Evolutionary conservation across 129 eudicot species (phyloP).

Genomic region (Helianthus annuus): HanXRQr2.0-SUNRISE NC_035444.2:161190757-161191256

Average conservation of each 20-base stretch:
- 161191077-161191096: slow-evolving; percentile 73
- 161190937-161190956: slow-evolving; percentile 53
- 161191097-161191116: slow-evolving; percentile 66
- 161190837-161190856: slow-evolving; percentile 19
- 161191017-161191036: slow-evolving; percentile 40
- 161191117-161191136: slow-evolving; percentile 76
- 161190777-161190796: slow-evolving; percentile 61
- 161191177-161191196: slow-evolving; percentile 67
- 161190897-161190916: slow-evolving; percentile 49
- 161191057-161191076: slow-evolving; percentile 60
- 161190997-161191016: slow-evolving; percentile 67
- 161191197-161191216: slow-evolving; percentile 73
- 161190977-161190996: slow-evolving; percentile 18
- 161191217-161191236: slow-evolving; percentile 71
- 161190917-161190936: slow-evolving; percentile 48
- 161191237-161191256: slow-evolving; percentile 71
- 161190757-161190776: slow-evolving; percentile 64
- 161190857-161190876: slow-evolving; percentile 53
- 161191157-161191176: slow-evolving; percentile 59
- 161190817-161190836: slow-evolving; percentile 67
- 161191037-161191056: slow-evolving; percentile 83
- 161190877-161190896: slow-evolving; percentile 47
- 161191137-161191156: slow-evolving; percentile 83
- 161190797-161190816: slow-evolving; percentile 77
- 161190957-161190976: slow-evolving; percentile 12